phyloP scores from a whole-genome alignment of 352 stramenopile species.

The Pythium aquatile region DNA sequence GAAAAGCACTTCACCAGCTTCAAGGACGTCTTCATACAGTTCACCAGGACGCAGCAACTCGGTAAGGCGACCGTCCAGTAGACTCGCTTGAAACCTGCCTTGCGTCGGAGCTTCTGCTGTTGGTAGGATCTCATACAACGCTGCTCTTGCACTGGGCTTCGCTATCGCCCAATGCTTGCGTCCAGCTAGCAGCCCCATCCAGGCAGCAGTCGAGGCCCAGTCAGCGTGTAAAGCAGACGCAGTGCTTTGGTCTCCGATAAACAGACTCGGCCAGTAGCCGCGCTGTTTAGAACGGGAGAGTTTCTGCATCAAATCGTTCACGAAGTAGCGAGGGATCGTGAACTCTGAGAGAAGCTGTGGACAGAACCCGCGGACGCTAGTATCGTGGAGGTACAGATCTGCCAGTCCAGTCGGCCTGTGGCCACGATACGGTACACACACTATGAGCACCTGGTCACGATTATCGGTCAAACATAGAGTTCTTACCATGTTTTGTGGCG shows the following conservation, averaged over 20 bases:
- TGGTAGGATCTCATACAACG: slow-evolving; percentile 28
- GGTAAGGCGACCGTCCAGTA: slow-evolving; percentile 15
- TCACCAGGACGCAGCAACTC: slow-evolving; percentile 24
- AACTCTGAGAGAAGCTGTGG: slow-evolving; percentile 31
- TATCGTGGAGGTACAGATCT: slow-evolving; percentile 40
- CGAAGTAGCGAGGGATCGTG: slow-evolving; percentile 32
- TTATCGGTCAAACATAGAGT: not conserved
- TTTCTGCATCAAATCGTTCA: slow-evolving; percentile 24
- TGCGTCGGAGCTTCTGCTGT: slow-evolving; percentile 3
- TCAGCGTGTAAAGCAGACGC: slow-evolving; percentile 35
- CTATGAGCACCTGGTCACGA: not conserved
- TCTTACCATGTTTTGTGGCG: not conserved
- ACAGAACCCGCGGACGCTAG: slow-evolving; percentile 32
- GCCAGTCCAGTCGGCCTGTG: slow-evolving; percentile 19
- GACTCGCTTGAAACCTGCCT: slow-evolving; percentile 29
- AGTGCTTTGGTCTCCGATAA: slow-evolving; percentile 32
- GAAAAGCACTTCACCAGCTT: slow-evolving; percentile 38
- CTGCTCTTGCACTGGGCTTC: slow-evolving; percentile 27
- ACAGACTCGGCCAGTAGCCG: slow-evolving; percentile 43
- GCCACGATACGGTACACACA: too few species aligned
- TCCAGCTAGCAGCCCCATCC: slow-evolving; percentile 37
- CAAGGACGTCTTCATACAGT: slow-evolving; percentile 34
- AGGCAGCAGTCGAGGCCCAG: slow-evolving; percentile 33
- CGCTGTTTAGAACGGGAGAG: slow-evolving; percentile 23
- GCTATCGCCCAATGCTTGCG: slow-evolving; percentile 40